Evolutionary conservation across 2,329 filamentous ascomycete species (phyloP), one percentile per base, ranked within the genome.

Genomic region (Fusarium mangiferae): DNA sequence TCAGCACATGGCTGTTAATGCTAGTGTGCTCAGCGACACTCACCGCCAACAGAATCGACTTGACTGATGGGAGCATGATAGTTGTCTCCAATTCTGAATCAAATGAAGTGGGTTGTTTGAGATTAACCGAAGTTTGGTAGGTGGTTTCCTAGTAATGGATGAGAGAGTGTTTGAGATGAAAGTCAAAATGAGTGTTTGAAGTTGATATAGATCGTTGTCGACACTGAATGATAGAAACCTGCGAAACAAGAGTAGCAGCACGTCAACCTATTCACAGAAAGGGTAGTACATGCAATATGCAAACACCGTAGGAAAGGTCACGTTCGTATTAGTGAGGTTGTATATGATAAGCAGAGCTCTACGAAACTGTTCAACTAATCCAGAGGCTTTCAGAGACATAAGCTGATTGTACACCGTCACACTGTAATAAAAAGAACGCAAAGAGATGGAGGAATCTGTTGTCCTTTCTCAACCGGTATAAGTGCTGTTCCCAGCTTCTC

Each of bases 211-310:
- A 18, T 22, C 22, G 7, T 22, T 14, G 6, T 30, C 20, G 30
- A 49, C 14, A 49, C 13, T 6, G 46, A 49, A 49, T 49, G 28
- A 17, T 20, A n/a, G 8, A 2, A 9, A 42, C 1, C 13, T n/a
- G 22, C 14, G 14, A 15, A 10, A 1, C 22, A 10, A 15, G 39
- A 15, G 22, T 10, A 42, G 14, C 8, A 42, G 9, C 3, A 42
- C 39, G 39, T 15, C 6, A 42, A n/a, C 2, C 1, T n/a, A 6
- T n/a, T 42, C 1, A n/a, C 22, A 0, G 6, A 2, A n/a, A 42
- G 1, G 39, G 26, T 5, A 9, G 15, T 9, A 48, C 13, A 28
- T 48, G 26, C 20, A 48, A 22, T 13, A 22, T 20, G 9, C 8
- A 49, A 33, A 49, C 28, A 18, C 10, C 14, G 15, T 5, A n/a